These are phyloP conservation scores for Nadsonia starkeyi-henricii DNA, from an alignment of 1,139 yeast genomes.

Conservation along the genomic window DNA sequence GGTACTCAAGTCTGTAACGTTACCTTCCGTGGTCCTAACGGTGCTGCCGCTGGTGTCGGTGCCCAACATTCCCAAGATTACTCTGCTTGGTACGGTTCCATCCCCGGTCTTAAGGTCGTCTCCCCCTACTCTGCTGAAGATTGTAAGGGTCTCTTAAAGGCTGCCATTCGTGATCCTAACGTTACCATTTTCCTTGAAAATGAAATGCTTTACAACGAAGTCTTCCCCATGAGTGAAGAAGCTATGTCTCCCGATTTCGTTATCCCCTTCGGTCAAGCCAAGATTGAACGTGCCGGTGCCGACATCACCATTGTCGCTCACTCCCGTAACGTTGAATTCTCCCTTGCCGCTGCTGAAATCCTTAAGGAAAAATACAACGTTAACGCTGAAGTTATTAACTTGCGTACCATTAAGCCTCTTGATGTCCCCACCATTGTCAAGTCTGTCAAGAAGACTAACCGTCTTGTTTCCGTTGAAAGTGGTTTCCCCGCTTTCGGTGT, in stretches of 20 bases:
- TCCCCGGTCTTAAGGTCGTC: slow-evolving; percentile 93
- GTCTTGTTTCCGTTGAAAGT: slow-evolving; percentile 89
- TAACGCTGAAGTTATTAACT: slow-evolving; percentile 84
- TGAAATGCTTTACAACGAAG: slow-evolving; percentile 87
- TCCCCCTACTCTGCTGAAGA: slow-evolving; percentile 95
- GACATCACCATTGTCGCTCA: slow-evolving; percentile 85
- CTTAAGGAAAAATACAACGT: slow-evolving; percentile 78
- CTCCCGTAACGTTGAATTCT: slow-evolving; percentile 76
- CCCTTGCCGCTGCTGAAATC: slow-evolving; percentile 80
- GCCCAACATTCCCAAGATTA: slow-evolving; percentile 99
- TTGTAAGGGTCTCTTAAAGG: slow-evolving; percentile 88
- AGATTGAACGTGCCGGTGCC: slow-evolving; percentile 82
- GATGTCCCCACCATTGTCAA: slow-evolving; percentile 77
- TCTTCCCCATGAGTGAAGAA: slow-evolving; percentile 83
- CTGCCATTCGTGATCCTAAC: slow-evolving; percentile 96
- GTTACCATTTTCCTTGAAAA: slow-evolving; percentile 94
- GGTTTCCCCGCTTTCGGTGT: slow-evolving; percentile 98
- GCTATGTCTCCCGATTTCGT: slow-evolving; percentile 77
- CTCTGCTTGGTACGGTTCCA: slow-evolving; percentile 95
- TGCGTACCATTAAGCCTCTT: slow-evolving; percentile 94
- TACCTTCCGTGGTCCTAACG: slow-evolving; percentile 98
- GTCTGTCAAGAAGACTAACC: slow-evolving; percentile 93
- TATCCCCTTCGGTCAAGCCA: slow-evolving; percentile 90
- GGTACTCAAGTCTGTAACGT: slow-evolving; percentile 96
- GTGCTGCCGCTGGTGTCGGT: slow-evolving; percentile 99